These are phyloP conservation scores for Cryptococcus neoformans DNA, from an alignment of 1,284 basidiomycete species.

Conservation along the genomic window DNA sequence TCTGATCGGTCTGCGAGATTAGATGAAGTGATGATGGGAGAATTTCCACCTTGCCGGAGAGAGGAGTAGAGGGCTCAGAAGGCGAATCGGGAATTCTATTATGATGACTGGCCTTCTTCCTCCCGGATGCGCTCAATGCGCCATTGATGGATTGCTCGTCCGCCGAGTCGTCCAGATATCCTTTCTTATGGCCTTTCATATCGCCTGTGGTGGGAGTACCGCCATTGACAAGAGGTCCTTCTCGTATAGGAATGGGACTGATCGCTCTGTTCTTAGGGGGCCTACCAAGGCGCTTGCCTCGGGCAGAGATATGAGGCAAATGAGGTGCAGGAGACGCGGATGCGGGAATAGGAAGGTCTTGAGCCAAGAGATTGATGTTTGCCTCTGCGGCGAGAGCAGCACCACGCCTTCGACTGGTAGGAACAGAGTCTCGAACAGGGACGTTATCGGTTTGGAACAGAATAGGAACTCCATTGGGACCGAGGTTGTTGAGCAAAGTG, in stretches of 20 bases:
- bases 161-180: slow-evolving; percentile 27
- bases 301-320: slow-evolving; percentile 20
- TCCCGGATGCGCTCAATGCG: slow-evolving; percentile 8
- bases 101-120: slow-evolving; percentile 20
- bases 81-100: slow-evolving; percentile 21
- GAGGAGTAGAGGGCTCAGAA: slow-evolving; percentile 5
- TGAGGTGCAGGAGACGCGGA: slow-evolving; percentile 50
- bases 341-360: slow-evolving; percentile 50
- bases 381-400: slow-evolving; percentile 76
- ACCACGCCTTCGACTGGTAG: slow-evolving; percentile 65
- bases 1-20: no score
- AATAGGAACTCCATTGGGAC: slow-evolving; percentile 30
- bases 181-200: slow-evolving; percentile 21
- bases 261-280: slow-evolving; percentile 14
- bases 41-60: not conserved
- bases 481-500: slow-evolving; percentile 61
- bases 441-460: slow-evolving; percentile 23
- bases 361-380: slow-evolving; percentile 47
- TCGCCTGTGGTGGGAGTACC: not conserved
- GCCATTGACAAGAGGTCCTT: slow-evolving; percentile 24
- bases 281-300: slow-evolving; percentile 10
- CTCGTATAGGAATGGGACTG: slow-evolving; percentile 26
- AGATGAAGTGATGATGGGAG: not conserved
- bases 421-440: slow-evolving; percentile 55
- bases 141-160: slow-evolving; percentile 3